These are phyloP conservation scores for Trichothecium roseum DNA, from an alignment of 2,329 filamentous ascomycete genomes.

Conservation along the genomic window DNA sequence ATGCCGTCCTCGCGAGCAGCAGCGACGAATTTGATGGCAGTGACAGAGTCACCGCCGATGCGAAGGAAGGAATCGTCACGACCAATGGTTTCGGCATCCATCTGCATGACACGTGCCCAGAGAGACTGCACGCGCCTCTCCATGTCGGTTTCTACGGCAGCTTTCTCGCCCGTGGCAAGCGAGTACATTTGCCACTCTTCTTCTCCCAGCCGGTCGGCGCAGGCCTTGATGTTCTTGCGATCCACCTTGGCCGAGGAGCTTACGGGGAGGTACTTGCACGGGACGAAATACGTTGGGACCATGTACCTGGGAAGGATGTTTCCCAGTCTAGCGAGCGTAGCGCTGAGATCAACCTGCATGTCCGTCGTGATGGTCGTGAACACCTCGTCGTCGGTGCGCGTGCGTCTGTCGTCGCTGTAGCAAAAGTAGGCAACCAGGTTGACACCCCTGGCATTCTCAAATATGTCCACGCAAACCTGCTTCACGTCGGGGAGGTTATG, in stretches of 20 bases:
- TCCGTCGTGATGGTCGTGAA: background rate
- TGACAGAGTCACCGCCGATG: conserved; percentile 9
- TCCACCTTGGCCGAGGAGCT: conserved; percentile 6
- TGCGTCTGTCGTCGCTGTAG: background rate
- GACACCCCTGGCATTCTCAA: background rate
- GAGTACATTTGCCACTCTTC: too few relatives aligned
- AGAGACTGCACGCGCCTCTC: conserved; percentile 4
- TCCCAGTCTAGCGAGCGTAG: background rate
- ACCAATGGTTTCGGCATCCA: conserved; percentile 2
- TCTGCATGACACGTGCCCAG: conserved; percentile 5
- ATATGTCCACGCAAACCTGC: conserved; percentile 1
- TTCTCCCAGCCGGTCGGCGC: too few relatives aligned
- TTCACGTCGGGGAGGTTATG: background rate
- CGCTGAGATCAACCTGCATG: background rate
- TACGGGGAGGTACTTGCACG: conserved; percentile 5
- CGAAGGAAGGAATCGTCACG: conserved; percentile 5
- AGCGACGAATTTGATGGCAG: conserved; percentile 7
- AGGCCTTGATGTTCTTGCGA: conserved; percentile 1
- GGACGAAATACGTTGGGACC: conserved; percentile 7
- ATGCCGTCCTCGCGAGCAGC: conserved; percentile 14
- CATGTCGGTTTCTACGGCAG: background rate
- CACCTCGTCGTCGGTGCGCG: too few relatives aligned
- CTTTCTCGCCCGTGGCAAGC: too few relatives aligned
- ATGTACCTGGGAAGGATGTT: conserved; percentile 6
- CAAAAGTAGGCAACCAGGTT: conserved; percentile 3